Conservation (phyloP, 768 basidiomycete species). For the Cyathus striatus region DNA sequence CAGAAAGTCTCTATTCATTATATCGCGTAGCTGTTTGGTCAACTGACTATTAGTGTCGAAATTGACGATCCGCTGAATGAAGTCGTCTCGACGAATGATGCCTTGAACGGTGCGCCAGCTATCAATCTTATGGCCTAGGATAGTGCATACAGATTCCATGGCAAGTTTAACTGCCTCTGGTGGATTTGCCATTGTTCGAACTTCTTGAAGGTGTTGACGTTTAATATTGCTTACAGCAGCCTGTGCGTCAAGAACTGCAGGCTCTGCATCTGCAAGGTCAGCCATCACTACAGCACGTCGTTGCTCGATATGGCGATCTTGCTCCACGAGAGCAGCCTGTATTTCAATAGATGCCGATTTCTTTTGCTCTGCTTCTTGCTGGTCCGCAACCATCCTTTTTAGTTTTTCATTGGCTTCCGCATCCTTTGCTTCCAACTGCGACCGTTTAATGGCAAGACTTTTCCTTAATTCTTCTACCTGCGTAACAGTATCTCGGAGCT, state of each 20-base stretch:
- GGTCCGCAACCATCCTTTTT: constrained; percentile 95
- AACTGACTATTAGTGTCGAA: constrained; percentile 91
- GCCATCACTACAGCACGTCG: constrained; percentile 87
- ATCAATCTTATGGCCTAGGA: constrained; percentile 95
- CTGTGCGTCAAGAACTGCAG: constrained; percentile 92
- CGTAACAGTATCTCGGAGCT: constrained; percentile 90
- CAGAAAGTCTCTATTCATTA: constrained; percentile 91
- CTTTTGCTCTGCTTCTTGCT: constrained; percentile 98
- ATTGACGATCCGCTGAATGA: constrained; percentile 92
- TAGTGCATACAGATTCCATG: constrained; percentile 97
- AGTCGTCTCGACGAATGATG: constrained; percentile 94
- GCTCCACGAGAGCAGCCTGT: constrained; percentile 87
- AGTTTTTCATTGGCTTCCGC: constrained; percentile 96
- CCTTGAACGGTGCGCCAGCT: constrained; percentile 94
- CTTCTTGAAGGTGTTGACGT: constrained; percentile 92
- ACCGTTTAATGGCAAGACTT: constrained; percentile 90
- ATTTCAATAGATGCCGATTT: constrained; percentile 95
- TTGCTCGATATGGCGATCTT: constrained; percentile 85
- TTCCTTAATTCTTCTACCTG: constrained; percentile 96
- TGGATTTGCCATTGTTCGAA: constrained; percentile 96
- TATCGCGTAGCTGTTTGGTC: constrained; percentile 83
- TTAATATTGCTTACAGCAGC: constrained; percentile 97
- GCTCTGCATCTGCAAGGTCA: constrained; percentile 96
- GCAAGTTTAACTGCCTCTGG: constrained; percentile 96
- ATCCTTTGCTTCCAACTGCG: constrained; percentile 90